Conservation (phyloP, 2,329 filamentous ascomycete genomes). For the Aspergillaceae sp. region DNA sequence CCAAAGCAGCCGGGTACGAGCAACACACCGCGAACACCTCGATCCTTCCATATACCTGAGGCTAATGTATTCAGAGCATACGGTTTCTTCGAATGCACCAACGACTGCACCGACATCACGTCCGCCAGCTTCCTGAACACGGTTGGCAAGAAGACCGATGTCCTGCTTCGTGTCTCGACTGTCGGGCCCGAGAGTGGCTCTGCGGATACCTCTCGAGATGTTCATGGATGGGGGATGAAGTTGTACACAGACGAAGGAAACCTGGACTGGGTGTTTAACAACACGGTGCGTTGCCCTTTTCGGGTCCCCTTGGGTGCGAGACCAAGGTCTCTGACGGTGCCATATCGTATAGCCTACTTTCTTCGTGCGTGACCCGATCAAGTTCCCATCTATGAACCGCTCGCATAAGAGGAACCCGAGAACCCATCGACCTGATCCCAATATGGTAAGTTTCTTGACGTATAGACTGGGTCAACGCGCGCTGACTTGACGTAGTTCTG, state of each 20-base stretch:
- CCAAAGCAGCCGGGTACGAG: constrained; percentile 18
- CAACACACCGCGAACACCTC: background rate
- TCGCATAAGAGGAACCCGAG: constrained; percentile 55
- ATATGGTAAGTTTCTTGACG: constrained; percentile 14
- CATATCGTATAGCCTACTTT: constrained; percentile 47
- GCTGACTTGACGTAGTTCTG: constrained; percentile 13
- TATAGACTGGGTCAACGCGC: constrained; percentile 2
- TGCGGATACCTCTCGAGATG: constrained; percentile 42
- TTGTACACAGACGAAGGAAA: constrained; percentile 46
- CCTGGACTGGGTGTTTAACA: constrained; percentile 40
- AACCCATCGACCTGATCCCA: constrained; percentile 17
- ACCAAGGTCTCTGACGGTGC: background rate
- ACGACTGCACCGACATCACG: constrained; percentile 50
- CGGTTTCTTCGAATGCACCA: constrained; percentile 53
- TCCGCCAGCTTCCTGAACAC: constrained; percentile 46
- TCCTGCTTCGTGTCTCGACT: constrained; percentile 42
- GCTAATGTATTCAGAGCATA: constrained; percentile 35
- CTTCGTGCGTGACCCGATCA: constrained; percentile 59
- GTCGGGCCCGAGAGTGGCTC: constrained; percentile 39
- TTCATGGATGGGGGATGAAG: constrained; percentile 43
- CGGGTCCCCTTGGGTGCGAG: no score
- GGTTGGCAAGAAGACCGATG: constrained; percentile 46
- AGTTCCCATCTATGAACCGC: constrained; percentile 62
- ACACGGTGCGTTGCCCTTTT: constrained; percentile 5
- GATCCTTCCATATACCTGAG: background rate